Evolutionary conservation across 164 flowering plant genomes (phyloP).

Genomic region (Kalanchoe fedtschenkoi): DNA sequence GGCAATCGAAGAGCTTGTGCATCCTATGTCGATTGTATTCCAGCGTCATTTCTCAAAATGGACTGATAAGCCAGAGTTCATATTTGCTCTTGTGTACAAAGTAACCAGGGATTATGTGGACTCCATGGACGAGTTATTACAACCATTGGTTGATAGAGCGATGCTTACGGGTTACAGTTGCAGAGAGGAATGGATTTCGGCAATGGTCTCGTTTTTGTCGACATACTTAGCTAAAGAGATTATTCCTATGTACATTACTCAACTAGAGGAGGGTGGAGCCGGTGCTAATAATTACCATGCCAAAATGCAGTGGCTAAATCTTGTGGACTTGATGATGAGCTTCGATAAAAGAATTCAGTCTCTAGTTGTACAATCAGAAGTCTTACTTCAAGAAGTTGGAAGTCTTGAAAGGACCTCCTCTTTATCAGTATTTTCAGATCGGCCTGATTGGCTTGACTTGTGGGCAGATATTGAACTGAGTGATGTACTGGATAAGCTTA

Average conservation of each 20-base stretch:
- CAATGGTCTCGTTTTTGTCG: conserved; percentile 67
- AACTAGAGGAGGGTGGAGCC: conserved; percentile 45
- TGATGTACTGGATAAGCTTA: conserved; percentile 51
- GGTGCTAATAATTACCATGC: conserved; percentile 29
- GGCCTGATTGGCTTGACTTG: conserved; percentile 92
- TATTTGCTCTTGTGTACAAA: conserved; percentile 85
- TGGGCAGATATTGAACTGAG: conserved; percentile 81
- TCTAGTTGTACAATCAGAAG: conserved; percentile 54
- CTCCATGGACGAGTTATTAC: conserved; percentile 87
- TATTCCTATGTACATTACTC: conserved; percentile 45
- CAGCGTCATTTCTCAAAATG: conserved; percentile 79
- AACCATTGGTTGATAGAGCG: conserved; percentile 90
- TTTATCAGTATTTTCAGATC: conserved; percentile 70
- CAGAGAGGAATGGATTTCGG: conserved; percentile 97
- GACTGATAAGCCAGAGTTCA: conserved; percentile 82
- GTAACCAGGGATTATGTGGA: conserved; percentile 79
- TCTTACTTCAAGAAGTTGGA: conserved; percentile 46
- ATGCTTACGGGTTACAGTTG: conserved; percentile 84
- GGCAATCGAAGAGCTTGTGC: conserved; percentile 95
- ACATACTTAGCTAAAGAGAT: conserved; percentile 82
- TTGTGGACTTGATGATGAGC: conserved; percentile 80
- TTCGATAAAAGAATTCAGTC: conserved; percentile 73
- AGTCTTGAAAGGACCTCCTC: conserved; percentile 52
- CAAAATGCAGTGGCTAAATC: conserved; percentile 65
- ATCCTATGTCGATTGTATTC: conserved; percentile 63